phyloP scores from a whole-genome alignment of 2,329 filamentous ascomycete genomes.

The Ascochyta viciae-villosae region DNA sequence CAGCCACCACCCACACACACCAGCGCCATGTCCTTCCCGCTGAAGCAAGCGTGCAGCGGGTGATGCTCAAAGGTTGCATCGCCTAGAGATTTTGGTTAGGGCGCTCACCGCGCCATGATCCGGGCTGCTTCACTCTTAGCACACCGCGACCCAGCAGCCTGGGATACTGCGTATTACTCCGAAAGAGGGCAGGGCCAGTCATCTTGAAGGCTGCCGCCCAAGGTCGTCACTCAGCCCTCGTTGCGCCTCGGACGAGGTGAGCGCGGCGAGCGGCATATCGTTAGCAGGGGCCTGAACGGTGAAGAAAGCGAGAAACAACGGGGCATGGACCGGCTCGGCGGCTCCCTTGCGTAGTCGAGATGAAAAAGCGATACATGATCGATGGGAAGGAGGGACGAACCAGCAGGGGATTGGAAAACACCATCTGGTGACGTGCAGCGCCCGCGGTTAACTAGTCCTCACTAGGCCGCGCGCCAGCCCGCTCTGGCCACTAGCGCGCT shows the following conservation, averaged over 20 bases:
- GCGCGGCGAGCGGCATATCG: slow-evolving; percentile 32
- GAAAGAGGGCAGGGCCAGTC: slow-evolving; percentile 41
- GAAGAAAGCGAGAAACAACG: slow-evolving; percentile 23
- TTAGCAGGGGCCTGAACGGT: slow-evolving; percentile 23
- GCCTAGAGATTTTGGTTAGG: slow-evolving; percentile 32
- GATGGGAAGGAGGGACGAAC: slow-evolving; percentile 28
- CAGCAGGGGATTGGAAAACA: slow-evolving; percentile 32
- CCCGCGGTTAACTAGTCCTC: slow-evolving; percentile 37
- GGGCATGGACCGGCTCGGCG: slow-evolving; percentile 22
- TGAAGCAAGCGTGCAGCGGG: slow-evolving; percentile 25
- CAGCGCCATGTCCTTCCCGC: slow-evolving; percentile 23
- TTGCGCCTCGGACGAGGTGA: slow-evolving; percentile 13
- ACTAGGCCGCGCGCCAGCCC: slow-evolving; percentile 29
- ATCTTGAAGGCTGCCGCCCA: slow-evolving; percentile 18
- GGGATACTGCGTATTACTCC: slow-evolving; percentile 47
- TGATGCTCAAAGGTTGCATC: slow-evolving; percentile 38
- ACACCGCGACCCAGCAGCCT: slow-evolving; percentile 38
- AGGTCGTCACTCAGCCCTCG: slow-evolving; percentile 14
- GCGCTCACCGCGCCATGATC: slow-evolving; percentile 38
- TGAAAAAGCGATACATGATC: slow-evolving; percentile 24
- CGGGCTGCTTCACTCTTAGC: slow-evolving; percentile 34
- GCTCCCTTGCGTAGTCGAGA: slow-evolving; percentile 28
- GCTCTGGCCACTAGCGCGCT: slow-evolving; percentile 25
- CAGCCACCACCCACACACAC: slow-evolving; percentile 21
- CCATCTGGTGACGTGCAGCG: slow-evolving; percentile 46